Percentiles rank a stretch among this genome's conserved stretches.
Conservation (phyloP, 108 stramenopile genomes). For the Cyclotella atomus region DNA sequence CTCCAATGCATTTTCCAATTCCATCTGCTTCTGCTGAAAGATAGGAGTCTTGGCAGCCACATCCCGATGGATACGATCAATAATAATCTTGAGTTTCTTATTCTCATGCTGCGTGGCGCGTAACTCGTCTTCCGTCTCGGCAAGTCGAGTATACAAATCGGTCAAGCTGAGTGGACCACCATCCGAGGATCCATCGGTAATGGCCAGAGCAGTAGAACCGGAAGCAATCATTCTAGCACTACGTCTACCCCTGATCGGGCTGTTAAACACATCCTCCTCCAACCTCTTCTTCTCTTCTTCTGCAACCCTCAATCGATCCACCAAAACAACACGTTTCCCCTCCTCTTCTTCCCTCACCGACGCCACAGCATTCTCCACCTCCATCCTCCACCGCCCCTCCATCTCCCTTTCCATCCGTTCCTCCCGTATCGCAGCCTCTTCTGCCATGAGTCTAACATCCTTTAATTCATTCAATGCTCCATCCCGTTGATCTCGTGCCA, state of each 20-base stretch:
- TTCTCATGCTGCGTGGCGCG: conserved; percentile 54
- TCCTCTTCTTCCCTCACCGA: conserved; percentile 56
- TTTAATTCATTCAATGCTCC: conserved; percentile 51
- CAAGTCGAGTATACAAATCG: conserved; percentile 71
- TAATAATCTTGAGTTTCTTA: conserved; percentile 61
- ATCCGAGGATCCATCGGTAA: conserved; percentile 42
- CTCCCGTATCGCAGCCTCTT: conserved; percentile 53
- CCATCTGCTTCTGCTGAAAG: conserved; percentile 71
- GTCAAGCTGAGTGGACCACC: conserved; percentile 69
- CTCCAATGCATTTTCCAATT: conserved; percentile 78
- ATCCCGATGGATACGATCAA: conserved; percentile 73
- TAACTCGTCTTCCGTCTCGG: conserved; percentile 73
- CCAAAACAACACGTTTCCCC: conserved; percentile 39
- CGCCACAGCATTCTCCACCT: conserved; percentile 51
- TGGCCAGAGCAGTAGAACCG: conserved; percentile 18
- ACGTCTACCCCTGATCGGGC: conserved; percentile 19
- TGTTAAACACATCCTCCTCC: conserved; percentile 45
- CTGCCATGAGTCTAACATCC: conserved; percentile 53
- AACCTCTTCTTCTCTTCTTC: conserved; percentile 34
- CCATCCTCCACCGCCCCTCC: conserved; percentile 37
- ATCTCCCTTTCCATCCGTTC: conserved; percentile 32
- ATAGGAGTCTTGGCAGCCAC: conserved; percentile 79
- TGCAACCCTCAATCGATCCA: conserved; percentile 44
- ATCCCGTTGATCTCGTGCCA: conserved; percentile 56
- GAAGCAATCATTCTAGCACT: conserved; percentile 28